phyloP scores from a whole-genome alignment of 2,329 filamentous ascomycete species.

The Trichoderma aggressivum region DNA sequence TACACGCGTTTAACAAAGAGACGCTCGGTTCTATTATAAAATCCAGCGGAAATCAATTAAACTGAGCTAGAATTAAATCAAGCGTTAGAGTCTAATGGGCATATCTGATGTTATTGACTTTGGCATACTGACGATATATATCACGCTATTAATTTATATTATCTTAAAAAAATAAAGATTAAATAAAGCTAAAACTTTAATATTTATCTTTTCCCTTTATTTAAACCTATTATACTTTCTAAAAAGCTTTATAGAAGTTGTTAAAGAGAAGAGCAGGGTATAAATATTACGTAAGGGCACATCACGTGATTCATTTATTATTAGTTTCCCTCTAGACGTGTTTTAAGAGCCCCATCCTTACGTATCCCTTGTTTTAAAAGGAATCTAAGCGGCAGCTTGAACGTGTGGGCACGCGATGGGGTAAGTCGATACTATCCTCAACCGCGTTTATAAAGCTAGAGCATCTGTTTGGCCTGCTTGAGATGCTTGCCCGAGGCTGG shows the following conservation, averaged over 20 bases:
- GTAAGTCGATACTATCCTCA: conserved; percentile 15
- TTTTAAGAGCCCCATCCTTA: neutral
- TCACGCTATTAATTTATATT: neutral
- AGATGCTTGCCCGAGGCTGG: conserved; percentile 5
- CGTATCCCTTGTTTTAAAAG: neutral
- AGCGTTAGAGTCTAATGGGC: neutral
- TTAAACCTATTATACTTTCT: neutral
- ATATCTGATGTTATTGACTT: neutral
- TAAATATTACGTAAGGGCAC: neutral
- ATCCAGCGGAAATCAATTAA: neutral
- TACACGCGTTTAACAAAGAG: neutral
- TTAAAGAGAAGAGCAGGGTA: neutral
- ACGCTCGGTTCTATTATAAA: neutral
- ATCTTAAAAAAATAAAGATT: neutral
- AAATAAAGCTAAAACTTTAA: neutral
- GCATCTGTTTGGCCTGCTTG: neutral
- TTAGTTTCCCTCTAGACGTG: neutral
- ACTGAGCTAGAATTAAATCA: neutral
- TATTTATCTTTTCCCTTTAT: neutral
- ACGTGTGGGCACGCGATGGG: conserved; percentile 16
- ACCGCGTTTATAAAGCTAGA: neutral
- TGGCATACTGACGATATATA: neutral
- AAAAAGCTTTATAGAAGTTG: neutral
- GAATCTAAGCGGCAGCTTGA: neutral
- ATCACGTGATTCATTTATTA: neutral